Percentiles rank a stretch among this genome's conserved stretches.
Conservation (phyloP, 129 eudicot genomes). For the Chrysanthemum makinoi region DNA sequence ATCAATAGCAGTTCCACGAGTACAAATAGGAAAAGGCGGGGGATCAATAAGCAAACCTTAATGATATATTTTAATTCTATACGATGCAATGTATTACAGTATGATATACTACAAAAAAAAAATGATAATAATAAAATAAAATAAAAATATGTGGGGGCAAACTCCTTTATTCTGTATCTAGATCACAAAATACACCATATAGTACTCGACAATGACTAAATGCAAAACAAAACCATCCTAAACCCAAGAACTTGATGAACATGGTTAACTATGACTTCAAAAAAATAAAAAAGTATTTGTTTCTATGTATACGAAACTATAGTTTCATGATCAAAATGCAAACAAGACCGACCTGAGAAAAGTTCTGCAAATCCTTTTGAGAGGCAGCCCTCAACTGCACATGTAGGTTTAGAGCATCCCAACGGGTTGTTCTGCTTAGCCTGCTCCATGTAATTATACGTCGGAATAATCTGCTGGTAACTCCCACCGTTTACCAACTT, state of each 20-base stretch:
- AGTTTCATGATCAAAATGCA: constrained; percentile 49
- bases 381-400: constrained; percentile 80
- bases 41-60: background rate
- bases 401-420: constrained; percentile 47
- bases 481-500: background rate
- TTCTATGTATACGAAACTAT: constrained; percentile 42
- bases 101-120: background rate
- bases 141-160: background rate
- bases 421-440: constrained; percentile 15
- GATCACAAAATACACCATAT: constrained; percentile 24
- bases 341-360: constrained; percentile 46
- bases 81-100: background rate
- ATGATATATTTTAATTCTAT: background rate
- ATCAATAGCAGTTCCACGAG: constrained; percentile 1
- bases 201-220: constrained; percentile 15
- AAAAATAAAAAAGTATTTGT: constrained; percentile 1
- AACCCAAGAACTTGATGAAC: background rate
- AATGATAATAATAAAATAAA: too few relatives aligned
- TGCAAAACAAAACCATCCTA: constrained; percentile 10
- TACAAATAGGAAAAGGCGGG: constrained; percentile 8
- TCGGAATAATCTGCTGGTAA: background rate
- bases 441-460: too few relatives aligned
- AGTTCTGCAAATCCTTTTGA: constrained; percentile 88
- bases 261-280: constrained; percentile 10
- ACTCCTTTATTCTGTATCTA: constrained; percentile 23